Base-by-base conservation (phyloP, 225 moss, liverwort and hornwort species). In the Ulota crispa region DNA sequence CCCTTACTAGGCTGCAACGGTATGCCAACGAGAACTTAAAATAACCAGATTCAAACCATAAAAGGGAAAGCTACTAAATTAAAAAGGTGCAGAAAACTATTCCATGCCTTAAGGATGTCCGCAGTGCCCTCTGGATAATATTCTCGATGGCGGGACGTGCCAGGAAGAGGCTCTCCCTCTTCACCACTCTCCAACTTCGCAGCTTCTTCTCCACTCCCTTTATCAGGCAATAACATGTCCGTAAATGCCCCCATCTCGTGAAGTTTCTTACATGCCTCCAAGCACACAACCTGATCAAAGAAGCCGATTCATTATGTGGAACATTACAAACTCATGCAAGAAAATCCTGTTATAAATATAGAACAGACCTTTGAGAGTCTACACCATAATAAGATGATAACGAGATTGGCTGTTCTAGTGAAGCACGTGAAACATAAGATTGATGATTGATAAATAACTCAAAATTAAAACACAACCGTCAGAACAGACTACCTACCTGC, bases 161-260 rank as follows among this genome's bases (percentile, higher is more conserved):
- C 99, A 78, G 99, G 99, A 73, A 94, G 87, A 81, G 99, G 99
- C 81, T 99, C 96, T 80, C 99, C 99, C 78, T 99, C 99, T 63
- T 99, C 99, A 80, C 81, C 89, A n/a, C 92, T 92, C 68, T 99
- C 99, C 86, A 93, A 71, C 78, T 99, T 99, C 59, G 89, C 96
- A 43, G 93, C 87, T 88, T 99, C 99, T 90, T 94, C 99, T 19
- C 99, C 94, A 84, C 90, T 94, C 45, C 99, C 99, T 89, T 99
- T 99, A 80, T 99, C 99, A 65, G 99, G 99, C 61, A 99, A 82
- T 50, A 99, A 74, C 99, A 99, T 99, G 75, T 99, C 99, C 62
- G 99, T 99, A 79, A 99, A 99, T 21, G 96, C 99, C 66, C 99
- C 99, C 99, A 99, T 96, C 85, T 93, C 99, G 83, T 99, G 99